Evolutionary conservation across 1,284 basidiomycete species (phyloP), one percentile per base, ranked within the genome.

Genomic region (Cronartium quercuum): DNA sequence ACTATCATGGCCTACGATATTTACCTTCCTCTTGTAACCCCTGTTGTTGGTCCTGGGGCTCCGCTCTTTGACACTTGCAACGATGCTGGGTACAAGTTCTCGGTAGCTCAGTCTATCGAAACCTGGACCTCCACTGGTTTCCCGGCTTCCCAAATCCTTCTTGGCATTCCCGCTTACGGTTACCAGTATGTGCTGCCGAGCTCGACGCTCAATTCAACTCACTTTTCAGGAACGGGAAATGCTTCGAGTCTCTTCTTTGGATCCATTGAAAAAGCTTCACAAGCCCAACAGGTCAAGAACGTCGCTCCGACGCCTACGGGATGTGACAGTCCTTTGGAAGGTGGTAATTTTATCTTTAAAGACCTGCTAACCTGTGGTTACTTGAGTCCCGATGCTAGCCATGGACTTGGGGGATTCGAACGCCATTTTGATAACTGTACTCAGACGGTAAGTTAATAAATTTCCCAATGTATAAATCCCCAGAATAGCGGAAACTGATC

Each of bases 1-100:
- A 71, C 68, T 29, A 71, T 71, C 68, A 71, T 71, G 68, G 68
- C 61, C 12, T 71, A 71, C 24, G 68, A 71, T 44, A 38, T 71
- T 47, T 71, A 71, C 47, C 51, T 41, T n/a, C 68, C 68, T 12
- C 47, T 42, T 6, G 63, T 58, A 3, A 13, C 40, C 24, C 35
- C 63, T 10, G 9, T 64, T 10, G 61, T 38, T 15, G 68, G 68
- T 57, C 68, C 68, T 5, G 64, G 64, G 13, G 68, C 68, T 15
- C 68, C 61, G 13, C 13, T 64, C 40, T 71, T 64, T 41, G 68
- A 71, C 18, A 64, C 68, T n/a, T 71, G 68, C 42, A 71, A 71
- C 41, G 68, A 71, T 42, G 60, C 68, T 15, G 9, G 6, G 13
- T 34, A 7, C 0, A 62, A 62, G 57, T 63, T 63, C 61, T 71